phyloP scores from a whole-genome alignment of 2,329 filamentous ascomycete species.

The Pseudogymnoascus sp. region DNA sequence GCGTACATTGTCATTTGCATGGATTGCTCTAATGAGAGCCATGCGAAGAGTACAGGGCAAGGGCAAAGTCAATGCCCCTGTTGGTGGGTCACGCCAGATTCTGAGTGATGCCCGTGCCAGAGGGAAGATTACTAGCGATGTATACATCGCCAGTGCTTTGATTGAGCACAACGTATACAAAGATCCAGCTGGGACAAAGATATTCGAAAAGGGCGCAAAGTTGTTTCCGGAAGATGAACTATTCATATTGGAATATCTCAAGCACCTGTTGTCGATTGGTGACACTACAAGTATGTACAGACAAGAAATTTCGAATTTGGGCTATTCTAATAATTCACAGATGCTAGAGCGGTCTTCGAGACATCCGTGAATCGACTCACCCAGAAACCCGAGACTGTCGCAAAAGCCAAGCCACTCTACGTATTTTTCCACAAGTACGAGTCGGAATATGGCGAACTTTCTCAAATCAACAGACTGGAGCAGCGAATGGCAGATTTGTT shows the following conservation, averaged over 20 bases:
- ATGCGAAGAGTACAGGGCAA: slow-evolving; percentile 93
- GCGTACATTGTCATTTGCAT: slow-evolving; percentile 81
- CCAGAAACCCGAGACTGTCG: slow-evolving; percentile 62
- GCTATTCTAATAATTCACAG: slow-evolving; percentile 35
- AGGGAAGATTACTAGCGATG: slow-evolving; percentile 84
- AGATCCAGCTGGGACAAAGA: slow-evolving; percentile 83
- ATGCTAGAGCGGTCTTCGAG: slow-evolving; percentile 93
- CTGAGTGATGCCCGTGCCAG: slow-evolving; percentile 83
- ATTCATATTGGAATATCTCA: slow-evolving; percentile 92
- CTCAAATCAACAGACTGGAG: slow-evolving; percentile 84
- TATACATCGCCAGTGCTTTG: slow-evolving; percentile 86
- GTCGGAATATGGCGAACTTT: slow-evolving; percentile 84
- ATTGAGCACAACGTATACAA: slow-evolving; percentile 96
- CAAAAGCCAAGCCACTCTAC: slow-evolving; percentile 77
- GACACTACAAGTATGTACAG: slow-evolving; percentile 76
- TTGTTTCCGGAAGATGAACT: slow-evolving; percentile 89
- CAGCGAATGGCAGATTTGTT: slow-evolving; percentile 90
- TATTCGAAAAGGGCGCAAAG: slow-evolving; percentile 88
- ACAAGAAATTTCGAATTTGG: neutral
- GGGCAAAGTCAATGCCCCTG: slow-evolving; percentile 38
- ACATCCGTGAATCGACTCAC: slow-evolving; percentile 79
- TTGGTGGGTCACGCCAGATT: slow-evolving; percentile 67
- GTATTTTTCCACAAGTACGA: slow-evolving; percentile 93
- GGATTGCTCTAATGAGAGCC: slow-evolving; percentile 89
- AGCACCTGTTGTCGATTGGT: slow-evolving; percentile 84